Base-by-base conservation (phyloP, 2,329 filamentous ascomycete species). In the Verticillium dahliae region DNA sequence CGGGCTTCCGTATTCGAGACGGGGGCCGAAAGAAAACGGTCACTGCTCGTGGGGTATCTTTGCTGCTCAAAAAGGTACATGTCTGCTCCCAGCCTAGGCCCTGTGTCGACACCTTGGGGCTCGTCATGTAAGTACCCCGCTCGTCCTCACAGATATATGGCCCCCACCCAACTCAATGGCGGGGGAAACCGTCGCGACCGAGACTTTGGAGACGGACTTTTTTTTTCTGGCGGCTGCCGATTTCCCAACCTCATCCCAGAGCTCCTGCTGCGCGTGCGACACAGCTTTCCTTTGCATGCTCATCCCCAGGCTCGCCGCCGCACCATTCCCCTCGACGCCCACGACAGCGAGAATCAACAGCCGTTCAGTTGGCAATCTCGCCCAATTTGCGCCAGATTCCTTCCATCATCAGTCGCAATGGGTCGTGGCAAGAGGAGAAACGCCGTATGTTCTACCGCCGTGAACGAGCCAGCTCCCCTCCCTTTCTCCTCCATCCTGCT, bases 351-450 rank as follows among this genome's bases (percentile, higher is more conserved):
- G 45, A 27, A 22, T 50, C 45, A 11, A 1, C 9, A 50, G 22
- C 18, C 10, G 45, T 18, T 10, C n/a, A 9, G 22, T 7, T n/a
- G 45, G 9, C 45, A 22, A 22, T 50, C 18, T 10, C 13, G n/a
- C n/a, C 45, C 45, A 27, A 13, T 50, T 27, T 27, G n/a, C 18
- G n/a, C 45, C 18, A 10, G 7, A 6, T 11, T 22, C 45, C n/a
- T n/a, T 7, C 6, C 18, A 27, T 50, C 45, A 50, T 50, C 45
- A n/a, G 45, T 22, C 45, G 45, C 45, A 50, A 59, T 59, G 58
- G 58, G 58, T 22, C 58, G 58, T 41, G 58, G 58, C 31, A 52
- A 34, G 41, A 59, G 34, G 58, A 59, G 58, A 59, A 39, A 59
- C 15, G 54, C 55, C 31, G 58, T 59, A 59, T 33, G 58, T 59